Conservation (phyloP, 345 rosid genomes). For the Acer saccharum region DNA sequence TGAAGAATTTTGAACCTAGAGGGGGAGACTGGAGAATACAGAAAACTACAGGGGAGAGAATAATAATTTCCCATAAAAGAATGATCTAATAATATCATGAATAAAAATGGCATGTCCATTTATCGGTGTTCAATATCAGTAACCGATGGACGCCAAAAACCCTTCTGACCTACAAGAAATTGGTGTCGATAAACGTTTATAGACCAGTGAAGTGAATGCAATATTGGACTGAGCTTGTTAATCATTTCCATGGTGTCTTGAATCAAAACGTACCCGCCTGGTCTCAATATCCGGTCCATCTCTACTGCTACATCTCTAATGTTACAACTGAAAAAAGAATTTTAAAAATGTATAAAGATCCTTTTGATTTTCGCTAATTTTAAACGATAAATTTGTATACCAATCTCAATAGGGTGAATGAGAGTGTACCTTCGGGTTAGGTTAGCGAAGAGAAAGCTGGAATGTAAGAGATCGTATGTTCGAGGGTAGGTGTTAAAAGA, state of each 20-base stretch:
- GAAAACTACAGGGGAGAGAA: too few relatives aligned
- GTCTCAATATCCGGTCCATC: conserved; percentile 80
- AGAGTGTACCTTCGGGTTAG: conserved; percentile 51
- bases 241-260: conserved; percentile 67
- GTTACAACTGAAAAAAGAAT: conserved; percentile 57
- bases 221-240: conserved; percentile 50
- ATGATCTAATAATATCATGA: background rate
- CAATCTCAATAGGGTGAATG: background rate
- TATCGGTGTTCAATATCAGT: conserved; percentile 4
- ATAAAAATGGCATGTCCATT: background rate
- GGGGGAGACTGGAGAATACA: too few relatives aligned
- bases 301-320: conserved; percentile 57
- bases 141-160: conserved; percentile 72
- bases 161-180: conserved; percentile 73
- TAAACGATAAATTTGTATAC: background rate
- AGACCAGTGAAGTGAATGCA: conserved; percentile 74
- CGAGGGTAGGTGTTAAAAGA: conserved; percentile 84
- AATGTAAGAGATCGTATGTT: conserved; percentile 81
- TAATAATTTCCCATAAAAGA: too few relatives aligned
- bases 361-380: background rate
- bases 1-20: too few relatives aligned
- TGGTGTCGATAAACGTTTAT: conserved; percentile 54
- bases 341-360: background rate
- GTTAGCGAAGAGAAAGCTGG: conserved; percentile 58
- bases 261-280: conserved; percentile 76